Percentiles rank a stretch among this genome's conserved stretches.
These are phyloP conservation scores for Citrus reticulata DNA, from an alignment of 345 rosid species.

Conservation along the genomic window DNA sequence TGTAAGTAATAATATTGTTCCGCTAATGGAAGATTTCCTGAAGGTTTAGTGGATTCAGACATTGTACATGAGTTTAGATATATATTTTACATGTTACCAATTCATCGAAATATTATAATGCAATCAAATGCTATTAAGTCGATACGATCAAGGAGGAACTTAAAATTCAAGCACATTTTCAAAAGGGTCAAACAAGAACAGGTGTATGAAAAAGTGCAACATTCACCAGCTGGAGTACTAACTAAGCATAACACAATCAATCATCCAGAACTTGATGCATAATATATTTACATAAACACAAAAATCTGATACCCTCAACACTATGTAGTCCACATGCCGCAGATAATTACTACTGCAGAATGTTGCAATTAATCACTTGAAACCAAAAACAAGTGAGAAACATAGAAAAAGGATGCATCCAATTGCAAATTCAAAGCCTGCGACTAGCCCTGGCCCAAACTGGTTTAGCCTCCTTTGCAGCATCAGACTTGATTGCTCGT, in stretches of 20 bases:
- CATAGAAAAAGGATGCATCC: not conserved
- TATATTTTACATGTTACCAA: not conserved
- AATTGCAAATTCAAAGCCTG: not conserved
- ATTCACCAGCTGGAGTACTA: not conserved
- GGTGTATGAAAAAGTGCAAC: not conserved
- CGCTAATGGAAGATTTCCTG: not conserved
- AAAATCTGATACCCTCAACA: not conserved
- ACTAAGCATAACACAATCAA: not conserved
- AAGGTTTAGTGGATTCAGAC: not conserved
- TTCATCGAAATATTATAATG: not conserved
- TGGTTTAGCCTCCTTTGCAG: constrained; percentile 34
- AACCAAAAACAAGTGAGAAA: not conserved
- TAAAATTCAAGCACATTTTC: not conserved
- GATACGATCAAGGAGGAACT: not conserved
- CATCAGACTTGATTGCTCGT: constrained; percentile 41
- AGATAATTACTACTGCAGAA: not conserved
- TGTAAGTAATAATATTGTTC: not conserved
- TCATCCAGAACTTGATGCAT: not conserved
- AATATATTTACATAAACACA: not conserved
- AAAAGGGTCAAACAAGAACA: not conserved
- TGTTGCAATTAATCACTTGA: not conserved
- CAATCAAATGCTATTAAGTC: not conserved
- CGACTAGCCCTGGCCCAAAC: constrained; percentile 22
- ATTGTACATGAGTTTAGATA: not conserved
- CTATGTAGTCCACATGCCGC: not conserved